Evolutionary conservation across 176 grass and related monocot genomes (phyloP), one percentile per base, ranked within the genome.

Genomic region (Avena eriantha): DNA sequence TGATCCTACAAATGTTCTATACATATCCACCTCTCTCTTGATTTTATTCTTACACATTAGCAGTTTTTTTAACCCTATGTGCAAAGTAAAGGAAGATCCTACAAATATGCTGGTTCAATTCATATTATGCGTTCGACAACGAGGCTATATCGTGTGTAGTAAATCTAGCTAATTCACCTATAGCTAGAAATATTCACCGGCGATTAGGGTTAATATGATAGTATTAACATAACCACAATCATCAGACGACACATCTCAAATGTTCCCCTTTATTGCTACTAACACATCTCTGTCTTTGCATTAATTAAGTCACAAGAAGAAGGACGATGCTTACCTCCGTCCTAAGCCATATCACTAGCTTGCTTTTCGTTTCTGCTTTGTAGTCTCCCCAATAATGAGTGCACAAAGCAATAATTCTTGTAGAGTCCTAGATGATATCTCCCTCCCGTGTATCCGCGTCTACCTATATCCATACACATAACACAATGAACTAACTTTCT

Each of bases 301-400:
- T 80, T 84, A 87, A 75, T 51, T 80, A 80, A 87, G 21, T 84
- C 22, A 13, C 47, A 36, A 77, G 67, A 80, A 76, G 23, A 41
- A 76, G 57, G 47, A n/a, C 2, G 19, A 69, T 76, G 47, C 49
- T 68, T 80, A 74, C 67, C 46, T 79, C 45, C 57, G 21, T 18
- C 53, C 73, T 83, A 83, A 87, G 78, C 55, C 74, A 43, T 34
- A 63, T 48, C 74, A 85, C 79, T 66, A 67, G 48, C 63, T 49
- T 73, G 46, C 55, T 26, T 83, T 86, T 83, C 10, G 10, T 87
- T 80, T 66, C 36, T 54, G 1, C 47, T 76, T 79, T 80, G 48
- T 81, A 84, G 67, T 84, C 48, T 84, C 29, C 33, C 34, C 34
- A 50, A 66, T 84, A 48, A 75, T 90, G 83, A 87, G 75, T 84